These are phyloP conservation scores for Boeremia lycopersici DNA, from an alignment of 2,329 filamentous ascomycete species.

Conservation along the genomic window DNA sequence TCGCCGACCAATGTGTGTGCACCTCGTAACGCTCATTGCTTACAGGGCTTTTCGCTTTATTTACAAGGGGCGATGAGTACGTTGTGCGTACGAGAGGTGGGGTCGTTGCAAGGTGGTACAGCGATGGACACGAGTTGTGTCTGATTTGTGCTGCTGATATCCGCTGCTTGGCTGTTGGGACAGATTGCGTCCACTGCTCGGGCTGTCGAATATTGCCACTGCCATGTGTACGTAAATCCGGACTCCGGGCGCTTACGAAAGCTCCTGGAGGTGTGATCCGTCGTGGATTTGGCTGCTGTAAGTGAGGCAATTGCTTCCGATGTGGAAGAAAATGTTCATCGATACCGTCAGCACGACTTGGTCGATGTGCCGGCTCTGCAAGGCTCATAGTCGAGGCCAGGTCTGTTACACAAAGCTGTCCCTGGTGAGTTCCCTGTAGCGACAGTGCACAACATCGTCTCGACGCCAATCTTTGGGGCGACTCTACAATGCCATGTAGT, in stretches of 20 bases:
- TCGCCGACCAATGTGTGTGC: slow-evolving; percentile 7
- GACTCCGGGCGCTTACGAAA: background rate
- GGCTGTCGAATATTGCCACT: background rate
- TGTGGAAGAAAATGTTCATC: background rate
- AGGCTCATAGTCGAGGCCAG: slow-evolving; percentile 24
- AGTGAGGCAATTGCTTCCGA: slow-evolving; percentile 9
- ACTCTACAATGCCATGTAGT: slow-evolving; percentile 20
- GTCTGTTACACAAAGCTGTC: slow-evolving; percentile 29
- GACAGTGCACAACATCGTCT: slow-evolving; percentile 26
- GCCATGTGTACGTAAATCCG: background rate
- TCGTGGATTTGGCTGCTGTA: slow-evolving; percentile 10
- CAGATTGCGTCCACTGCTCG: slow-evolving; percentile 1
- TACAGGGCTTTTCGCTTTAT: background rate
- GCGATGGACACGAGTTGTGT: slow-evolving; percentile 30
- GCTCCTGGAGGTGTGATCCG: background rate
- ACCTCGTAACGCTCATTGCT: background rate
- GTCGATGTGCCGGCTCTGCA: slow-evolving; percentile 9
- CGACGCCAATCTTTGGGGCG: slow-evolving; percentile 26
- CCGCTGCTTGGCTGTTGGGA: slow-evolving; percentile 1
- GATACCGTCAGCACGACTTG: background rate
- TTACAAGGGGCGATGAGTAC: slow-evolving; percentile 17
- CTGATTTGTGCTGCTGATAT: slow-evolving; percentile 10
- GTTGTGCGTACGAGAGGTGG: slow-evolving; percentile 15
- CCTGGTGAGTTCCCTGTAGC: slow-evolving; percentile 24
- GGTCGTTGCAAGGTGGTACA: slow-evolving; percentile 12